phyloP scores from a whole-genome alignment of 1,284 basidiomycete species.

The Sporisorium graminicola region DNA sequence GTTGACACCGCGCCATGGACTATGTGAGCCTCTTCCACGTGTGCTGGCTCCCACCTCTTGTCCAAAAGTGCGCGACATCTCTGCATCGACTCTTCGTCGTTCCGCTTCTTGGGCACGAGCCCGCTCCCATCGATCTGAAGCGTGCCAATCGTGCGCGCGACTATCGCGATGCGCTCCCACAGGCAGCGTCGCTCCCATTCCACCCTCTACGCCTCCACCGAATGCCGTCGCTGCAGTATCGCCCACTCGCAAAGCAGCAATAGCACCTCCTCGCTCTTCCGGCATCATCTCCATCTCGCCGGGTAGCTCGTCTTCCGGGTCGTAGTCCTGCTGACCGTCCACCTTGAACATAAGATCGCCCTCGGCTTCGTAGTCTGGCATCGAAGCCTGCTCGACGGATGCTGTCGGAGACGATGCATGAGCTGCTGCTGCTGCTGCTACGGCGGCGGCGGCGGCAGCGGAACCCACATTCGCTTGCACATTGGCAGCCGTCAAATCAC shows the following conservation, averaged over 20 bases:
- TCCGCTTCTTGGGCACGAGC: conserved; percentile 43
- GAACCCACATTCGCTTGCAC: background rate
- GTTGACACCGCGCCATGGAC: conserved; percentile 36
- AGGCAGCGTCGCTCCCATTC: conserved; percentile 38
- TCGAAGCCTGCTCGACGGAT: conserved; percentile 4
- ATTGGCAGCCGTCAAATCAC: background rate
- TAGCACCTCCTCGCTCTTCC: conserved; percentile 10
- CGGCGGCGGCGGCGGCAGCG: background rate
- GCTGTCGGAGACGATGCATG: background rate
- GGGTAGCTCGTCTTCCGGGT: conserved; percentile 48
- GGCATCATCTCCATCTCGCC: conserved; percentile 53
- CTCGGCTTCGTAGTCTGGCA: conserved; percentile 39
- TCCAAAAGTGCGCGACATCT: conserved; percentile 55
- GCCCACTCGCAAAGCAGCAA: background rate
- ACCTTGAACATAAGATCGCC: conserved; percentile 48
- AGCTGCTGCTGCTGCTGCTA: too few species aligned
- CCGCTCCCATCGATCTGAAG: conserved; percentile 34
- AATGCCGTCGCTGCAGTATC: conserved; percentile 3
- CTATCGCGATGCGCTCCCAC: conserved; percentile 37
- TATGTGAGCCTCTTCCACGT: conserved; percentile 42
- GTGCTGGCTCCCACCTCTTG: conserved; percentile 49
- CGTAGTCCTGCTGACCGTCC: conserved; percentile 35
- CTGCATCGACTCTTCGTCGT: conserved; percentile 46
- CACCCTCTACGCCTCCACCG: conserved; percentile 31
- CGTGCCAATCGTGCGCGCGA: conserved; percentile 36